Evolutionary conservation across 2,329 filamentous ascomycete genomes (phyloP), one percentile per base, ranked within the genome.

Genomic region (Penicillium sp.): DNA sequence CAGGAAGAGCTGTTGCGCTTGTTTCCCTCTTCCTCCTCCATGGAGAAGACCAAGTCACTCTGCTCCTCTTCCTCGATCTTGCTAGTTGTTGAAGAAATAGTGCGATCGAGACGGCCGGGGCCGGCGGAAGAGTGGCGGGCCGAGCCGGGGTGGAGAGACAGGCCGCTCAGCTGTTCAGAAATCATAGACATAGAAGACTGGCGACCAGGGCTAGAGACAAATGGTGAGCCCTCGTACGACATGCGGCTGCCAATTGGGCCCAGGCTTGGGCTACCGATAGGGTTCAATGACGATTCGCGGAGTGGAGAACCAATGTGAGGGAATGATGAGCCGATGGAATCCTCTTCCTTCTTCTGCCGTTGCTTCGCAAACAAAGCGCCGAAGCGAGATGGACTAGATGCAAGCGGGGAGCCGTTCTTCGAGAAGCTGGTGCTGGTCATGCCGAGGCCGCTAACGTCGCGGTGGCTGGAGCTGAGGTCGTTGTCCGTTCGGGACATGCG

Each of bases 241-340:
- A 77, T 70, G 13, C 82, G 80, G 65, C 79, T 79, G 55, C 79
- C 78, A 40, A 84, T 82, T 45, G 84, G 81, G 17, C 83, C 81
- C 17, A 86, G 68, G 26, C 80, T 79, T n/a, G 83, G 83, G 63
- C 80, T 85, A 28, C 79, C 80, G 51, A 76, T 80, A 50, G 81
- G 76, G 66, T 83, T 80, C 38, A 86, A 73, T 7, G 82, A 83
- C 2, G 86, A 86, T 71, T 89, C 88, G 55, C 88, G 86, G 0
- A 90, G 82, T 10, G 88, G 88, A 3, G 88, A 90, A 40, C 88
- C 88, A 49, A 90, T 83, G 70, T 88, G 86, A 49, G 86, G 85
- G 58, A 87, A 83, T 1, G 82, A 82, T 19, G 81, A 81, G 56
- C 71, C 79, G 72, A 72, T 76, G 33, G 73, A 75, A 61, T 84